These are phyloP conservation scores for Emergomyces africanus DNA, from an alignment of 2,329 filamentous ascomycete genomes.

Conservation along the genomic window DNA sequence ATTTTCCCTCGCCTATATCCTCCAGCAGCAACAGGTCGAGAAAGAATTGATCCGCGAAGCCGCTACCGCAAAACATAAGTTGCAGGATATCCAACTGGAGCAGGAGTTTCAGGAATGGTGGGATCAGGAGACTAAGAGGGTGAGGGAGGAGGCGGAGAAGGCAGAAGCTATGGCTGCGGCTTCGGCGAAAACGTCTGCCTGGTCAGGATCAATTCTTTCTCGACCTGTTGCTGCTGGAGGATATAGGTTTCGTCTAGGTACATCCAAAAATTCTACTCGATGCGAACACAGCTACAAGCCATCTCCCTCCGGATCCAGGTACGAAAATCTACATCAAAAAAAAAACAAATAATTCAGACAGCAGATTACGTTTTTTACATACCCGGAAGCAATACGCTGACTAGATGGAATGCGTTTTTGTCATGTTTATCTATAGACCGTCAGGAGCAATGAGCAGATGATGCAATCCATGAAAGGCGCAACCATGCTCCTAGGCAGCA, in stretches of 20 bases:
- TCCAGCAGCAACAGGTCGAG: constrained; percentile 73
- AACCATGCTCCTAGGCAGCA: constrained; percentile 80
- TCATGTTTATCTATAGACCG: constrained; percentile 48
- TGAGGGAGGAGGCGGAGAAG: constrained; percentile 49
- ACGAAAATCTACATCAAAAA: constrained; percentile 13
- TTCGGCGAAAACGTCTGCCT: constrained; percentile 18
- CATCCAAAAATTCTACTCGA: constrained; percentile 96
- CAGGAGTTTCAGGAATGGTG: constrained; percentile 97
- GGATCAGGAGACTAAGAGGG: constrained; percentile 68
- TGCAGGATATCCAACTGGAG: constrained; percentile 93
- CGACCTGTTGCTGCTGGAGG: constrained; percentile 69
- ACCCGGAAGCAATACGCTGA: not conserved
- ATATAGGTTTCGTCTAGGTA: constrained; percentile 70
- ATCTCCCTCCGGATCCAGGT: constrained; percentile 93
- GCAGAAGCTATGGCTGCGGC: constrained; percentile 7
- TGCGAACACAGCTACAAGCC: constrained; percentile 93
- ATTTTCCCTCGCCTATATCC: constrained; percentile 74
- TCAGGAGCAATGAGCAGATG: constrained; percentile 98
- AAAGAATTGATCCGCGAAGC: constrained; percentile 74
- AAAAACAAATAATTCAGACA: too few relatives aligned
- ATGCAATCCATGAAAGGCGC: constrained; percentile 99
- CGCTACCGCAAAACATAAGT: constrained; percentile 63
- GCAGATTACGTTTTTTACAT: not conserved
- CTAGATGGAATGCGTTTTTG: not conserved
- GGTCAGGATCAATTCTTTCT: constrained; percentile 48